Base-by-base conservation (phyloP, 495 filamentous ascomycete genomes). In the Talaromyces thailandensis region DNA sequence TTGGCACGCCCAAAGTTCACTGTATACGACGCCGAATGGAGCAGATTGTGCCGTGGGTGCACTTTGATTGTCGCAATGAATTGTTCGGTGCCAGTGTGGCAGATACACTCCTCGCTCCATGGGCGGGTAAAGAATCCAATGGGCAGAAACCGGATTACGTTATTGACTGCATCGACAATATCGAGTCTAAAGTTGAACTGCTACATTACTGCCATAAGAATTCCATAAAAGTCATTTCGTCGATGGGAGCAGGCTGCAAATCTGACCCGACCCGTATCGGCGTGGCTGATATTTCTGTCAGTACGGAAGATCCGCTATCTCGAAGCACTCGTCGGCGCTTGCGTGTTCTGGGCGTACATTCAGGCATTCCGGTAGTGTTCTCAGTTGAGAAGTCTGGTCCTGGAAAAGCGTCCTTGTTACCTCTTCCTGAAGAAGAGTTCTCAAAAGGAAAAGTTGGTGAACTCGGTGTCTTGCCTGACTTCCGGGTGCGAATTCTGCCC, bases 191-290 rank as follows among this genome's bases (percentile, higher is more conserved):
- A 75, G 94, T 98, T 16, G 88, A 90, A 59, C 71, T 99, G 60
- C 79, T 99, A 59, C 84, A 89, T 71, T 96, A 96, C 72, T 99
- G 94, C 73, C 79, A 91, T 64, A 78, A 86, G 61, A 81, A 89
- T 64, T 78, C 78, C 0, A 76, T 98, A 21, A 87, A 82, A 0
- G 89, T 98, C 5, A 89, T 99, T 62, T 92, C 91, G 9, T 92
- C 92, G 6, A 99, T 98, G 94, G 94, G 94, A 1, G 94, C 94
- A 1, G 94, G 93, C 1, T 98, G 93, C 73, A 99, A 99, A 77
- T 93, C 90, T 12, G 94, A 99, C 68, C 95, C 95, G 2, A 96
- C 93, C 1, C 81, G 87, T n/a, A 83, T 98, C 59, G 87, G 89
- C 67, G 88, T 98, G 23, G 92, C 91, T 21, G 94, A 99, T 68